Conservation (phyloP, 1,284 basidiomycete genomes). For the Melampsora medusae region DNA sequence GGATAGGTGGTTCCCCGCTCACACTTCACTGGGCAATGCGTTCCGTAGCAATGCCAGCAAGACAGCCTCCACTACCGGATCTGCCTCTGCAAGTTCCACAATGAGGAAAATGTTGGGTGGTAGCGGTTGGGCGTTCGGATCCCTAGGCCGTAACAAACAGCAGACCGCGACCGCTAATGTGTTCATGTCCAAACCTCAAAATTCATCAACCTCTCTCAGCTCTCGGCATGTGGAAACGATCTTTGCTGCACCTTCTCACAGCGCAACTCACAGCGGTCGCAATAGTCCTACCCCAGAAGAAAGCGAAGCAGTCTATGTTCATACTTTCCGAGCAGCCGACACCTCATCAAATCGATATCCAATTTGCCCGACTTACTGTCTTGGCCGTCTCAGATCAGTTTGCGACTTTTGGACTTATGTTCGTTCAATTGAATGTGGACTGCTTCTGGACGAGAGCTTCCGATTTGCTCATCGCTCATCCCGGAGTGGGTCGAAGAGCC, state of each 20-base stretch:
- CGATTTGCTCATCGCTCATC: conserved; percentile 15
- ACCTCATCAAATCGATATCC: conserved; percentile 49
- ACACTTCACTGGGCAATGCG: not conserved
- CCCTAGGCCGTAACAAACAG: conserved; percentile 24
- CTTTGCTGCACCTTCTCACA: conserved; percentile 45
- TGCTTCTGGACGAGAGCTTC: conserved; percentile 73
- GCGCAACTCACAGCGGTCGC: conserved; percentile 52
- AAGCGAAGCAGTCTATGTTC: conserved; percentile 47
- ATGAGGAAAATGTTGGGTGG: conserved; percentile 49
- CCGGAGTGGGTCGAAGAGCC: not conserved
- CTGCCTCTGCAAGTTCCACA: conserved; percentile 43
- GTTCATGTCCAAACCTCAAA: not conserved
- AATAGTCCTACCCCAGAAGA: conserved; percentile 54
- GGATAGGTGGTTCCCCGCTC: conserved; percentile 19
- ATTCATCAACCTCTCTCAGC: conserved; percentile 29
- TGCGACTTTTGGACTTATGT: conserved; percentile 89
- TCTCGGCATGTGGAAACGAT: conserved; percentile 34
- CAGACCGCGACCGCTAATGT: not conserved
- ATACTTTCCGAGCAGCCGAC: conserved; percentile 50
- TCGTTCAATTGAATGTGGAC: conserved; percentile 72
- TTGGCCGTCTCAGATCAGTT: conserved; percentile 73
- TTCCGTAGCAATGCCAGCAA: not conserved
- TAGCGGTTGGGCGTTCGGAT: conserved; percentile 45
- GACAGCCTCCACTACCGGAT: conserved; percentile 19
- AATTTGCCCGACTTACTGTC: conserved; percentile 63